Evolutionary conservation across 257 asterid genomes (phyloP).

Genomic region (Petunia axillaris): DNA sequence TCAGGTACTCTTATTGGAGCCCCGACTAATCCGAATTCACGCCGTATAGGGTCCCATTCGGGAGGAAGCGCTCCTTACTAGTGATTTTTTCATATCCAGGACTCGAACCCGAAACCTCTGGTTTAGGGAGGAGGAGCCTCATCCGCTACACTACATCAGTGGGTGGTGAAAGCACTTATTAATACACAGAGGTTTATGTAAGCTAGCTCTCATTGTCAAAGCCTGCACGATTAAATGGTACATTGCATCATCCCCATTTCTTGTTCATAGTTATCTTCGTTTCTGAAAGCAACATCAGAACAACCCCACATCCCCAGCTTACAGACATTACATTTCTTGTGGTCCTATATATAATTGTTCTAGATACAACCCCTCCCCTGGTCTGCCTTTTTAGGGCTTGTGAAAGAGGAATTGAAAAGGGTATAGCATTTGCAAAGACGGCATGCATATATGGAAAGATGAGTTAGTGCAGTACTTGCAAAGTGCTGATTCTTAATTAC

Average conservation of each 20-base stretch:
- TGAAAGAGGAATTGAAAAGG: not conserved
- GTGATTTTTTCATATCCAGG: no score
- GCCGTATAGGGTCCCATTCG: no score
- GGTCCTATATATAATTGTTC: slow-evolving; percentile 42
- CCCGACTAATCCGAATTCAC: no score
- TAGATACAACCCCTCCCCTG: not conserved
- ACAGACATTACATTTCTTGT: slow-evolving; percentile 29
- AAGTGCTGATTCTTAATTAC: not conserved
- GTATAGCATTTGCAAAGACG: slow-evolving; percentile 32
- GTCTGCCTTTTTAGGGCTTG: not conserved
- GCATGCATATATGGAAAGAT: slow-evolving; percentile 56
- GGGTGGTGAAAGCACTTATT: slow-evolving; percentile 31
- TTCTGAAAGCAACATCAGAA: slow-evolving; percentile 46
- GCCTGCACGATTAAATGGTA: slow-evolving; percentile 9
- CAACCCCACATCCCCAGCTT: slow-evolving; percentile 11
- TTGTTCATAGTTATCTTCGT: slow-evolving; percentile 35
- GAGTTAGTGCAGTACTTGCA: slow-evolving; percentile 17
- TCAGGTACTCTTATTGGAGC: not conserved
- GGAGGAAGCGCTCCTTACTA: no score
- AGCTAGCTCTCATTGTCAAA: slow-evolving; percentile 31
- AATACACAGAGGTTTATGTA: slow-evolving; percentile 11
- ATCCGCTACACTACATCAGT: no score
- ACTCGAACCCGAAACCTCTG: no score
- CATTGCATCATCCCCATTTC: slow-evolving; percentile 23
- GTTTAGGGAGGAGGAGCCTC: no score